A percentile compares a stretch with the other conserved stretches of the same genome.
phyloP scores from a whole-genome alignment of 345 rosid species.

The Hypericum androsaemum region DNA sequence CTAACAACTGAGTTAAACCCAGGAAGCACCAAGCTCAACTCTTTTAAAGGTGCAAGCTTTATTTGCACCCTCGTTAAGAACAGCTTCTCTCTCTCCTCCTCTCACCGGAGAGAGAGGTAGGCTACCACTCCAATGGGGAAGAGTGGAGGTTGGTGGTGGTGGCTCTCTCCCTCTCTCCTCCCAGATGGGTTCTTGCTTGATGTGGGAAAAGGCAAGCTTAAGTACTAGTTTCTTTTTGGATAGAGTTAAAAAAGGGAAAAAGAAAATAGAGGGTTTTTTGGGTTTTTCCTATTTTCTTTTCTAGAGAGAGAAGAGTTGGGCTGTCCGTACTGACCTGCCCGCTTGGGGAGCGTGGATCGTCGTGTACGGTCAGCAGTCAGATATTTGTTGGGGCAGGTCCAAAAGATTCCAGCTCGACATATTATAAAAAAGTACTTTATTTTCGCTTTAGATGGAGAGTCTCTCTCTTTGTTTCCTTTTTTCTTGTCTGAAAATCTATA shows the following conservation, averaged over 20 bases:
- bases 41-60: too few species aligned
- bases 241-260: slow-evolving; percentile 1
- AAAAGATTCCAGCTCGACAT: slow-evolving; percentile 5
- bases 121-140: too few species aligned
- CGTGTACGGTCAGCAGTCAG: slow-evolving; percentile 18
- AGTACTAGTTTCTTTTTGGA: slow-evolving; percentile 5
- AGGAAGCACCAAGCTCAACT: too few species aligned
- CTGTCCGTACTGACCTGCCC: slow-evolving; percentile 34
- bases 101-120: too few species aligned
- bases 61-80: too few species aligned
- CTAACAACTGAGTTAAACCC: too few species aligned
- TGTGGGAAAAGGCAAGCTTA: slow-evolving; percentile 9
- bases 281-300: background rate
- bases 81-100: too few species aligned
- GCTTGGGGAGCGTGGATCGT: slow-evolving; percentile 5
- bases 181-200: too few species aligned
- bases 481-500: too few species aligned
- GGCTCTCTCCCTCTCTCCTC: slow-evolving; percentile 8
- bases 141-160: too few species aligned
- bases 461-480: background rate
- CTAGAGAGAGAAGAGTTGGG: slow-evolving; percentile 36
- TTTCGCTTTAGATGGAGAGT: background rate
- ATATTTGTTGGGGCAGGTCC: slow-evolving; percentile 21
- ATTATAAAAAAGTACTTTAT: slow-evolving; percentile 4
- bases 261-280: background rate